Conservation (phyloP, 495 filamentous ascomycete genomes). For the Aspergillus affinis region DNA sequence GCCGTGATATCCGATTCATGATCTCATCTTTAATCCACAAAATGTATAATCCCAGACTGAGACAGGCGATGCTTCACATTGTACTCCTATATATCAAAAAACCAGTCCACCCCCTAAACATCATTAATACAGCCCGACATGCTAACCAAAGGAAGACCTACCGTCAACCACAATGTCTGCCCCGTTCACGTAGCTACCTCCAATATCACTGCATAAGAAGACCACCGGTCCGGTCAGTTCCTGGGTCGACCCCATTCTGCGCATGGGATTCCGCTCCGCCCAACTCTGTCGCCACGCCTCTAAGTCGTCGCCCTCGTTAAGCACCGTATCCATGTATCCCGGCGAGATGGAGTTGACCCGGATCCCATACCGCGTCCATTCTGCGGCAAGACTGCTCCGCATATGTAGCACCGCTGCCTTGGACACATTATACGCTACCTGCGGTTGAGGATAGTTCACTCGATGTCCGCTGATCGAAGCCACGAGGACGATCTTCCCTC, state of each 20-base stretch:
- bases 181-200: conserved; percentile 69
- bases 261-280: conserved; percentile 63
- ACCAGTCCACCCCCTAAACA: conserved; percentile 5
- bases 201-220: conserved; percentile 56
- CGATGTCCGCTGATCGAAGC: conserved; percentile 65
- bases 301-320: conserved; percentile 65
- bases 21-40: no score
- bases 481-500: conserved; percentile 63
- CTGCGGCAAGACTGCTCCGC: conserved; percentile 36
- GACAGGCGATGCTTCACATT: no score
- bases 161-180: conserved; percentile 61
- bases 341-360: conserved; percentile 66
- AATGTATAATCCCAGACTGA: no score
- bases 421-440: conserved; percentile 43
- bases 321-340: conserved; percentile 75
- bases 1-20: neutral
- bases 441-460: conserved; percentile 49
- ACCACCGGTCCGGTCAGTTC: conserved; percentile 69
- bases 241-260: conserved; percentile 64
- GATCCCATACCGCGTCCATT: conserved; percentile 56
- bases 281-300: conserved; percentile 54
- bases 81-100: conserved; percentile 3
- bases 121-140: neutral
- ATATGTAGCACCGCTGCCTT: conserved; percentile 40
- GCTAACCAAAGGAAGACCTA: conserved; percentile 10